Evolutionary conservation across 2,329 filamentous ascomycete species (phyloP).

Genomic region (Botrytis byssoidea): DNA sequence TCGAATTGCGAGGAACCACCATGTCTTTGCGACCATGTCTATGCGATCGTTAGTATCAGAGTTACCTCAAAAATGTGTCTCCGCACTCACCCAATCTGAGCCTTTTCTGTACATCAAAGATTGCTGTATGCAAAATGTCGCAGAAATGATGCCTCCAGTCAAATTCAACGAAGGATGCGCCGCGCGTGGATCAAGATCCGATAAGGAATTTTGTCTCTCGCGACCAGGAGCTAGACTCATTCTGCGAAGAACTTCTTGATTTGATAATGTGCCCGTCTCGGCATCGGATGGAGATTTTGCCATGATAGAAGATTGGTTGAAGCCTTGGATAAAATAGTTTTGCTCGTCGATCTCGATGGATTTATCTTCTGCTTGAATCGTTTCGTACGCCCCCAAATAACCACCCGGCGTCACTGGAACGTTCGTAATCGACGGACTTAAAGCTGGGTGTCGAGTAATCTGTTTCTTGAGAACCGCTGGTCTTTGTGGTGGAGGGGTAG

Average conservation of each 20-base stretch:
- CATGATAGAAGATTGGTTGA: conserved; percentile 28
- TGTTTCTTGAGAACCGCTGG: conserved; percentile 22
- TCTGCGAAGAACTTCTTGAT: conserved; percentile 45
- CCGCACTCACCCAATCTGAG: conserved; percentile 57
- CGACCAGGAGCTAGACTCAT: conserved; percentile 42
- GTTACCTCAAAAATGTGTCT: neutral
- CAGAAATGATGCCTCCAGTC: conserved; percentile 65
- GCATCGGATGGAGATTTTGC: conserved; percentile 35
- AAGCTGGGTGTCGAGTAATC: conserved; percentile 35
- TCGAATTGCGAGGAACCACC: conserved; percentile 92
- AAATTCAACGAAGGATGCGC: conserved; percentile 57
- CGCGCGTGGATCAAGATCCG: conserved; percentile 52
- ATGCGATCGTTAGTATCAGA: conserved; percentile 27
- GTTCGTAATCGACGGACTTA: conserved; percentile 32
- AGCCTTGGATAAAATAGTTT: conserved; percentile 34
- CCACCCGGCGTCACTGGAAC: conserved; percentile 38
- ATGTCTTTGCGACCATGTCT: conserved; percentile 74
- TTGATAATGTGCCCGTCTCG: conserved; percentile 40
- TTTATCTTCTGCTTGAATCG: conserved; percentile 18
- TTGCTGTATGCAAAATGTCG: conserved; percentile 63
- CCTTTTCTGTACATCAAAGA: conserved; percentile 57
- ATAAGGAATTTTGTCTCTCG: conserved; percentile 46
- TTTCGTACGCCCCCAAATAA: conserved; percentile 28
- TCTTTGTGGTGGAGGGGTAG: neutral
- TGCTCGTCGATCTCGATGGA: conserved; percentile 9